A percentile compares a stretch with the other conserved stretches of the same genome.
phyloP scores from a whole-genome alignment of 306 rosid species.

The Glycine latifolia region DNA sequence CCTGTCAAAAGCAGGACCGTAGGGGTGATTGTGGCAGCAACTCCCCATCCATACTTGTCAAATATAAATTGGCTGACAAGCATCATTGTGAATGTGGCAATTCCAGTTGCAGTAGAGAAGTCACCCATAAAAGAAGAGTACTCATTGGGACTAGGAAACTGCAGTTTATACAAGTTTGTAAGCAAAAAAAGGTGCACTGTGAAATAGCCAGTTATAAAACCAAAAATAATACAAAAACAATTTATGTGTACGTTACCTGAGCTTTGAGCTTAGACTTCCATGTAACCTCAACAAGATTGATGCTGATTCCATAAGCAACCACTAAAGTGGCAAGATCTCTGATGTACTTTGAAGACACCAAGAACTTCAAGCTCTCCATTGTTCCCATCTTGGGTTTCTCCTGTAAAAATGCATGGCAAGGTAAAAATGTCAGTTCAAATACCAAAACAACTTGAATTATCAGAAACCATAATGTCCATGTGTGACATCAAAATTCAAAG shows the following conservation, averaged over 20 bases:
- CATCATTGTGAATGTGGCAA: conserved; percentile 96
- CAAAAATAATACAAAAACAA: conserved; percentile 31
- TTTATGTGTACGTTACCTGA: conserved; percentile 62
- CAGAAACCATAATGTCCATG: too few relatives aligned
- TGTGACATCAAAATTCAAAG: too few relatives aligned
- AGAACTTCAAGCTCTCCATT: conserved; percentile 97
- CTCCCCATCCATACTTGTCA: conserved; percentile 95
- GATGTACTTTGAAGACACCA: conserved; percentile 90
- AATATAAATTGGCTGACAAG: conserved; percentile 86
- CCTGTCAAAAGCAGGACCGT: conserved; percentile 89
- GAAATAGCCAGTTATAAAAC: conserved; percentile 9
- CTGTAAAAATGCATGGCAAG: conserved; percentile 55
- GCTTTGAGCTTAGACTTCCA: conserved; percentile 99
- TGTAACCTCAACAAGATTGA: conserved; percentile 95
- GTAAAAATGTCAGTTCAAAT: conserved; percentile 6
- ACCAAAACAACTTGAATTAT: too few relatives aligned
- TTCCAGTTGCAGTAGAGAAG: conserved; percentile 94
- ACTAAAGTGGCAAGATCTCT: conserved; percentile 97
- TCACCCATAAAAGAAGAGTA: conserved; percentile 97
- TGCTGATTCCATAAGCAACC: conserved; percentile 95
- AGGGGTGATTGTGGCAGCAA: conserved; percentile 92
- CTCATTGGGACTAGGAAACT: conserved; percentile 98
- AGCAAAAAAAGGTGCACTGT: background rate
- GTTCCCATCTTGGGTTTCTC: conserved; percentile 95
- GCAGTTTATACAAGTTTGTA: conserved; percentile 38